Conservation (phyloP, 202 grass and related monocot species). For the Hordeum pubiflorum region DNA sequence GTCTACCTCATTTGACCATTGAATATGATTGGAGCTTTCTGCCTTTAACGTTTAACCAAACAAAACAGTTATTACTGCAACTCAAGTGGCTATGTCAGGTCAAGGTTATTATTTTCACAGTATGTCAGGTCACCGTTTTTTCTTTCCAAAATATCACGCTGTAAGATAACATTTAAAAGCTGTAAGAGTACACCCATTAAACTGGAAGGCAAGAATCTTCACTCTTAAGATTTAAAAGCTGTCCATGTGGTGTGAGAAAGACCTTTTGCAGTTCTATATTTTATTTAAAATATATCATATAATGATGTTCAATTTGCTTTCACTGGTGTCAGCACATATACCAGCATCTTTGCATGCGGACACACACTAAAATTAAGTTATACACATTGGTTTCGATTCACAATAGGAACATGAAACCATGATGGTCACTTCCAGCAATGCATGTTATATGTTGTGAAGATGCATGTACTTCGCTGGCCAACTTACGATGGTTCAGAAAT, state of each 20-base stretch:
- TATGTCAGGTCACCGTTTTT: neutral
- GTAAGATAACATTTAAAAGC: constrained; percentile 10
- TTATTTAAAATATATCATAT: neutral
- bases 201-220: constrained; percentile 25
- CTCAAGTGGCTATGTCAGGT: neutral
- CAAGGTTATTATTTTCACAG: neutral
- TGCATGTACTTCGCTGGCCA: neutral
- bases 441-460: neutral
- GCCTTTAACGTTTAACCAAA: neutral
- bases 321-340: constrained; percentile 28
- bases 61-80: constrained; percentile 16
- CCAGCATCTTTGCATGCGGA: constrained; percentile 12
- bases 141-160: neutral
- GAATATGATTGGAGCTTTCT: constrained; percentile 12
- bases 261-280: neutral
- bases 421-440: constrained; percentile 4
- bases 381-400: neutral
- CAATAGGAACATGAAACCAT: constrained; percentile 17
- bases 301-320: constrained; percentile 10
- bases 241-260: constrained; percentile 13
- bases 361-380: constrained; percentile 7
- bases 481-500: constrained; percentile 8
- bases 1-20: constrained; percentile 18
- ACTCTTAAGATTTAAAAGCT: constrained; percentile 7
- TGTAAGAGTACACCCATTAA: constrained; percentile 6